Evolutionary conservation across 73 alveolate genomes (phyloP).

Genomic region (Symbiodinium natans): DNA sequence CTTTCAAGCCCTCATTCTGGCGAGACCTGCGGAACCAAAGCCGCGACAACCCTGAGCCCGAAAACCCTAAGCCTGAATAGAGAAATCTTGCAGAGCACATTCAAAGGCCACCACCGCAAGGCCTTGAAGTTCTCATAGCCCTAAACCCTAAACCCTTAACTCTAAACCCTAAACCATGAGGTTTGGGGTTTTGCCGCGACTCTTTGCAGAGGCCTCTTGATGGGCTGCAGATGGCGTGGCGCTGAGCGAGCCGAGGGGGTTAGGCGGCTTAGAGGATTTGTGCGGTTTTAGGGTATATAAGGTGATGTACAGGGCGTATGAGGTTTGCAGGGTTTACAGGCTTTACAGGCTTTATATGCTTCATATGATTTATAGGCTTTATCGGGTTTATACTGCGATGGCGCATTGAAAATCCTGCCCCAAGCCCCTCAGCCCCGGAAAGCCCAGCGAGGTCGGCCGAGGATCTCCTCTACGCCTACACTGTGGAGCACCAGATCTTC

Average conservation of each 20-base stretch:
- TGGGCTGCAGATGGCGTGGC: slow-evolving; percentile 80
- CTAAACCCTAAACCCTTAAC: background rate
- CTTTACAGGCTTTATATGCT: too few species aligned
- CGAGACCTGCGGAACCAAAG: too few species aligned
- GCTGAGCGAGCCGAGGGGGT: background rate
- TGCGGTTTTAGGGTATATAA: too few species aligned
- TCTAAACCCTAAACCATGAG: background rate
- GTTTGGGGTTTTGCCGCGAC: too few species aligned
- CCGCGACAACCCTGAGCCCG: too few species aligned
- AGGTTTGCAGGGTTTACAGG: too few species aligned
- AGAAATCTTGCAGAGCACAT: too few species aligned
- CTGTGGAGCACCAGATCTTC: slow-evolving; percentile 77
- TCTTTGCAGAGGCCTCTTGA: background rate
- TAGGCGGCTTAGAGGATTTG: background rate
- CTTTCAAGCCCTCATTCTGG: too few species aligned
- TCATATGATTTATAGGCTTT: too few species aligned
- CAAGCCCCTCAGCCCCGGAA: background rate
- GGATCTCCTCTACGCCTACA: slow-evolving; percentile 35
- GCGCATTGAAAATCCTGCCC: too few species aligned
- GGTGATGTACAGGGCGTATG: background rate
- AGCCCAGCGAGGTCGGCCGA: slow-evolving; percentile 44
- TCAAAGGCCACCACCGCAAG: background rate
- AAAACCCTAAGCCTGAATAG: too few species aligned
- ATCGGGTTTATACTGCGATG: too few species aligned
- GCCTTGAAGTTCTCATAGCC: background rate